Conservation (phyloP, 306 rosid genomes). For the Corylus heterophylla region DNA sequence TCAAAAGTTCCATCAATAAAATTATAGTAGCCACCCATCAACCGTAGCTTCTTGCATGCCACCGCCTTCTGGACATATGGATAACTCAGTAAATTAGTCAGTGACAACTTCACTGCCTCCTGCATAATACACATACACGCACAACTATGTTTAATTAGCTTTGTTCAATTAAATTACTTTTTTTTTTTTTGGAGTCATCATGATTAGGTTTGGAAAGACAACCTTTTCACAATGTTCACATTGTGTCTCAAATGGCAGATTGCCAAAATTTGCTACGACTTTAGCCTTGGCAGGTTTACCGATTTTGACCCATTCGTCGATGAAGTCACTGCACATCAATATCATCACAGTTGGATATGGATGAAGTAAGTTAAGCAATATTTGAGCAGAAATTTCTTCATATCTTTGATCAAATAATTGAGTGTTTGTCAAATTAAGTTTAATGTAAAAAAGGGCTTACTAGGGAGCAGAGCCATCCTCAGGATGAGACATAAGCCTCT, state of each 20-base stretch:
- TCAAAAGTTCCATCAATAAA: slow-evolving; percentile 53
- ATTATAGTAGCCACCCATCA: slow-evolving; percentile 64
- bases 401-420: not conserved
- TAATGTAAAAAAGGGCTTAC: slow-evolving; percentile 31
- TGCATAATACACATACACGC: slow-evolving; percentile 21
- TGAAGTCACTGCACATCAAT: slow-evolving; percentile 54
- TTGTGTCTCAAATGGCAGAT: slow-evolving; percentile 13
- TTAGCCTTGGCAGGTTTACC: slow-evolving; percentile 49
- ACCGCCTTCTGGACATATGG: slow-evolving; percentile 46
- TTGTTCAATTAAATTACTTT: not conserved
- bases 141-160: too few relatives aligned
- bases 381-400: not conserved
- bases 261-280: slow-evolving; percentile 26
- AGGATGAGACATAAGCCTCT: slow-evolving; percentile 67
- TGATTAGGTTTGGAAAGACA: not conserved
- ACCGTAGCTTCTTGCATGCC: slow-evolving; percentile 16
- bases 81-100: slow-evolving; percentile 46
- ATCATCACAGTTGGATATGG: not conserved
- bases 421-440: not conserved
- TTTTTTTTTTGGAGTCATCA: not conserved
- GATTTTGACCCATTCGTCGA: slow-evolving; percentile 73
- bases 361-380: too few relatives aligned
- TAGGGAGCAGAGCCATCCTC: slow-evolving; percentile 43
- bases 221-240: slow-evolving; percentile 51
- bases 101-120: slow-evolving; percentile 69